Evolutionary conservation across 345 rosid species (phyloP).

Genomic region (Balakata baccata): DNA sequence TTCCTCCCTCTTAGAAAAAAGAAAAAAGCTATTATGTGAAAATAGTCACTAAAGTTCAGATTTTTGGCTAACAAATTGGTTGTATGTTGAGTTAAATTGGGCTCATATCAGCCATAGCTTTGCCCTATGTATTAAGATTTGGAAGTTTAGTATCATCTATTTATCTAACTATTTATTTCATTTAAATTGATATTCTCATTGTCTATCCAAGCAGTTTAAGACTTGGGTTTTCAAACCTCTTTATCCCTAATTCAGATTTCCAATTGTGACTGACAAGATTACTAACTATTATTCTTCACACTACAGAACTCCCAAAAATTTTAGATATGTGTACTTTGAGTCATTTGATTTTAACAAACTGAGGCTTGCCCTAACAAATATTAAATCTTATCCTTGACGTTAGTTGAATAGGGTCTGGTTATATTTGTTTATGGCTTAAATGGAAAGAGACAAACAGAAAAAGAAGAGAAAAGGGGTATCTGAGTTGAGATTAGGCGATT

Average conservation of each 20-base stretch:
- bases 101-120: not conserved
- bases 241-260: not conserved
- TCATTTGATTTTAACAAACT: not conserved
- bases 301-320: not conserved
- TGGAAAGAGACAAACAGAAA: too few relatives aligned
- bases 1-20: not conserved
- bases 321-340: not conserved
- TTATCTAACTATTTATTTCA: not conserved
- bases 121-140: not conserved
- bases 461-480: not conserved
- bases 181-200: not conserved
- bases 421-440: not conserved
- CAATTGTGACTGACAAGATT: not conserved
- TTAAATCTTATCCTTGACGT: not conserved
- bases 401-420: not conserved
- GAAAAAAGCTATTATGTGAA: not conserved
- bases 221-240: not conserved
- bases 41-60: not conserved
- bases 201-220: not conserved
- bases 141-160: not conserved
- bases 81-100: not conserved
- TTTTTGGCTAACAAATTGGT: conserved; percentile 1
- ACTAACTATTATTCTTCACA: not conserved
- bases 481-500: not conserved
- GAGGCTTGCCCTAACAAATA: not conserved